Evolutionary conservation across 1,284 basidiomycete genomes (phyloP), one percentile per base, ranked within the genome.

Genomic region (Trichosporon coremiiforme): DNA sequence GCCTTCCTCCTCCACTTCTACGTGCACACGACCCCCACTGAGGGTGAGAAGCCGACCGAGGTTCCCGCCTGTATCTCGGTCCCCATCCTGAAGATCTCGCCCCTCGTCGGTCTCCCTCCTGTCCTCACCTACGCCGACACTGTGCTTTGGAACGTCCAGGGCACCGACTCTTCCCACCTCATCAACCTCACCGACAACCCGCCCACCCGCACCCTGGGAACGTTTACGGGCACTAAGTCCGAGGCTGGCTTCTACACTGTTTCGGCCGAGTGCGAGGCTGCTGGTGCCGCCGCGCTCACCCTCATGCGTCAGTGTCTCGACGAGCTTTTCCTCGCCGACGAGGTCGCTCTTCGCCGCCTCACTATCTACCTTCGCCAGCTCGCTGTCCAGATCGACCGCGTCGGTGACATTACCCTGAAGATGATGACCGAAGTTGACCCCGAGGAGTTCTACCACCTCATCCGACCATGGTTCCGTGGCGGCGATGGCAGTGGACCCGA

Each of bases 381-480:
- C 31, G 87, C 89, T 0, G 79, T 74, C 5, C 88, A 92, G 72
- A 90, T 97, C 71, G 86, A 88, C 66, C 87, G 89, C 7, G 85
- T 96, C 47, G 86, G 86, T 7, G 76, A 87, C 57, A 76, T 92
- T 70, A 86, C 95, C 17, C 83, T 89, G 20, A 85, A 86, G 63
- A 88, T 97, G 45, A 87, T 89, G 70, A 86, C 89, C 7, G 90
- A 88, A 6, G 93, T 93, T 80, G 88, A 91, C 72, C 93, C 94
- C 0, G 86, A 87, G 8, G 85, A 89, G 36, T 98, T 97, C 77
- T 98, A 94, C 82, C 88, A 91, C 81, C 85, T 88, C 45, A 90
- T 98, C 71, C 87, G 95, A 13, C 95, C 95, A 0, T 98, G 95
- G 95, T 94, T 98, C 85, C 87, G 89, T 29, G 95, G 95, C 4